phyloP scores from a whole-genome alignment of 306 rosid species.

The Quercus glauca region DNA sequence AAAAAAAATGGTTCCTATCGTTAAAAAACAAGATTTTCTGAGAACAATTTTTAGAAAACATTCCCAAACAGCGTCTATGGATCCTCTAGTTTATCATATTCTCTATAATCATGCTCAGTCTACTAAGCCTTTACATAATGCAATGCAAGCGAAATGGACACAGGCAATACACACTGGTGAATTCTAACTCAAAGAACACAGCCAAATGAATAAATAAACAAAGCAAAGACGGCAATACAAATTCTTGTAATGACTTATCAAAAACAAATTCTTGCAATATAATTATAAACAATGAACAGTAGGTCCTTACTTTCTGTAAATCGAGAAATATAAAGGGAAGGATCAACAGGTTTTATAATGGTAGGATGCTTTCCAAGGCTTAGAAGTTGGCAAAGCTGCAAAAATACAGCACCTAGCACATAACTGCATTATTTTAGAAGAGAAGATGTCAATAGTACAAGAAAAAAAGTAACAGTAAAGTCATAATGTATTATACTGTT shows the following conservation, averaged over 20 bases:
- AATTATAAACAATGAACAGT: background rate
- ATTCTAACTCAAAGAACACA: background rate
- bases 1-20: too few relatives aligned
- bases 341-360: slow-evolving; percentile 75
- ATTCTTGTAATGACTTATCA: background rate
- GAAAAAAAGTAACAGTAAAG: slow-evolving; percentile 3
- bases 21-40: too few relatives aligned
- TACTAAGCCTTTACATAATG: background rate
- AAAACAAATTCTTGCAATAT: background rate
- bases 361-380: slow-evolving; percentile 67
- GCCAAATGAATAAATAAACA: background rate
- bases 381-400: slow-evolving; percentile 76
- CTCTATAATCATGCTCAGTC: background rate
- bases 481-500: background rate
- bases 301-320: slow-evolving; percentile 60
- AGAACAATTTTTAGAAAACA: too few relatives aligned
- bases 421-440: slow-evolving; percentile 49
- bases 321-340: slow-evolving; percentile 64
- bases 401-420: slow-evolving; percentile 68
- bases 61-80: background rate
- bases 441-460: slow-evolving; percentile 10
- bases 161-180: background rate
- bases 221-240: background rate
- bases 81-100: background rate
- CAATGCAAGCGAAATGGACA: background rate